Conservation (phyloP, 169 alveolate genomes). For the Ophryocystis elektroscirrha region DNA sequence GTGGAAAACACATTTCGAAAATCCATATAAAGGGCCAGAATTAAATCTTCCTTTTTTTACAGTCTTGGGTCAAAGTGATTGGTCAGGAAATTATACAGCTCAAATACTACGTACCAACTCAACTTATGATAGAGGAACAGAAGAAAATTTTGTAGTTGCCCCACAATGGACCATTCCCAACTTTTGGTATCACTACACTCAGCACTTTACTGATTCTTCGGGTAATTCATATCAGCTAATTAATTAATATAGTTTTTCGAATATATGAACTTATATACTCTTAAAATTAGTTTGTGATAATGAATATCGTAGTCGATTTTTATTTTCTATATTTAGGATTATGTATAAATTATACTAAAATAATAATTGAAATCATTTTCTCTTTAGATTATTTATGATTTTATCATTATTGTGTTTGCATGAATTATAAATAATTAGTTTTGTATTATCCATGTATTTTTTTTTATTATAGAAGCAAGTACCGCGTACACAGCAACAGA, state of each 20-base stretch:
- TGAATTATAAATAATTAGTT: too few species aligned
- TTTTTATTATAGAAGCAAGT: constrained; percentile 19
- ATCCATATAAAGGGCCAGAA: constrained; percentile 41
- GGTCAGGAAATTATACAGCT: constrained; percentile 51
- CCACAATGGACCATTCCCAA: constrained; percentile 68
- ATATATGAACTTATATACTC: too few species aligned
- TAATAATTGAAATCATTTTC: constrained; percentile 19
- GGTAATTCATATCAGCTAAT: constrained; percentile 16
- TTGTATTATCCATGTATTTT: not conserved
- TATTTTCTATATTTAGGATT: not conserved
- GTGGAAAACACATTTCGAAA: constrained; percentile 42
- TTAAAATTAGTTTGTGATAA: too few species aligned
- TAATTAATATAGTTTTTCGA: not conserved
- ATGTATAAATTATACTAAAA: constrained; percentile 5
- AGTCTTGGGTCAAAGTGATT: constrained; percentile 53
- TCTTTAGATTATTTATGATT: constrained; percentile 19
- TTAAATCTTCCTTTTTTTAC: constrained; percentile 52
- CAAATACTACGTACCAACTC: constrained; percentile 37
- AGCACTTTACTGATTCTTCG: constrained; percentile 43
- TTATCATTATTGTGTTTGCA: too few species aligned
- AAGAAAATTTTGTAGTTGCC: constrained; percentile 13
- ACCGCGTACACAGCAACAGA: constrained; percentile 44
- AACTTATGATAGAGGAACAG: constrained; percentile 15
- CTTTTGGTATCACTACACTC: constrained; percentile 61
- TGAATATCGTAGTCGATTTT: not conserved